Evolutionary conservation across 345 rosid genomes (phyloP), one percentile per base, ranked within the genome.

Genomic region (Rhodomyrtus tomentosa): DNA sequence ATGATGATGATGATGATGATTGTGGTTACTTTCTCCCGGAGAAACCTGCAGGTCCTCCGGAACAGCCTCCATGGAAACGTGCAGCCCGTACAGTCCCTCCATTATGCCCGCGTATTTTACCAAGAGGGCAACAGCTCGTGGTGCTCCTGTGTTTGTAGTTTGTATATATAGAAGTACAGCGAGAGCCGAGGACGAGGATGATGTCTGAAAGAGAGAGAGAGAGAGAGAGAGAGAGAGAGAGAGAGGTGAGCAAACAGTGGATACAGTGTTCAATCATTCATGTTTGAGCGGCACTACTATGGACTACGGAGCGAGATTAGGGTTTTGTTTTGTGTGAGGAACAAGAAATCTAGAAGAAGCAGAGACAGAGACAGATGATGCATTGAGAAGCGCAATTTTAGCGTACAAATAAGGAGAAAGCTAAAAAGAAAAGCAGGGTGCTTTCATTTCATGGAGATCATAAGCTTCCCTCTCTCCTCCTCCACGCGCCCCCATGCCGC

Each of bases 41-140:
- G 79, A 68, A 68, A 68, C 79, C 79, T 36, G 79, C 79, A 36
- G 79, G 79, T 68, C 79, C 79, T 68, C 45, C 79, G 79, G 79
- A 4, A 32, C 25, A 68, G 13, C 45, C 79, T 68, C 79, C 79
- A 68, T 68, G 45, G 79, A 20, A 74, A 16, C 21, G 82, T 86
- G 87, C 82, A 88, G 83, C 73, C 84, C 87, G 84, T 90, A 90
- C 55, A 89, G 73, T 22, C 84, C 89, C 15, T 91, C 92, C 92
- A 90, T 90, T 83, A 56, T 58, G 50, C 25, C 36, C 7, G 79
- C 79, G 25, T 68, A 20, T n/a, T n/a, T n/a, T 18, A 36, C 22
- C 79, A 36, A 12, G 45, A 36, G 79, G 16, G 79, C 79, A 36
- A 36, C 79, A 36, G 45, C 21, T 2, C 45, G 79, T 9, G 79